phyloP scores from a whole-genome alignment of 2,329 filamentous ascomycete species.

The Tolypocladium cylindrosporum region DNA sequence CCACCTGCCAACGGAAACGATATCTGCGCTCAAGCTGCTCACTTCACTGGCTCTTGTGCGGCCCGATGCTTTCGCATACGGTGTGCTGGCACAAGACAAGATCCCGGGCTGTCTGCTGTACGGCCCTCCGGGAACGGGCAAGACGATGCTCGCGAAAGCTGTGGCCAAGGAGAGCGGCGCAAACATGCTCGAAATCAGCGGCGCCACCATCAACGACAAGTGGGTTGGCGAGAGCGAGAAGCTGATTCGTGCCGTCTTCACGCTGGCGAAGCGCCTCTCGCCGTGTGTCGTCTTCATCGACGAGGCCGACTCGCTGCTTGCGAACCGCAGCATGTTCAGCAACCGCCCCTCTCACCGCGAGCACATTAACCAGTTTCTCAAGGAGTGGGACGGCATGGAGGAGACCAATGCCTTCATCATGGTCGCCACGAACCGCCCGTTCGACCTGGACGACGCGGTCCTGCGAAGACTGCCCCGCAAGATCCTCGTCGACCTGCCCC shows the following conservation, averaged over 20 bases:
- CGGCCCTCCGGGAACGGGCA: conserved; percentile 74
- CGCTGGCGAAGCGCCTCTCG: conserved; percentile 78
- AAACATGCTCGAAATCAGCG: conserved; percentile 77
- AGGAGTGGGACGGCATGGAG: conserved; percentile 89
- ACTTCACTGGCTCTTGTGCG: conserved; percentile 79
- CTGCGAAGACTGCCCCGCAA: conserved; percentile 65
- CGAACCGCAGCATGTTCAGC: conserved; percentile 56
- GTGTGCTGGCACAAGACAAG: conserved; percentile 81
- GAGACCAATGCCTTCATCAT: conserved; percentile 88
- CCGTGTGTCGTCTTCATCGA: conserved; percentile 96
- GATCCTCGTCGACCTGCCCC: conserved; percentile 63
- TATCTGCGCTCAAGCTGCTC: conserved; percentile 78
- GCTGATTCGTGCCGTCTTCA: conserved; percentile 87
- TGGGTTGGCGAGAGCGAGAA: conserved; percentile 95
- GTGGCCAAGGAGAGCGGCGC: conserved; percentile 59
- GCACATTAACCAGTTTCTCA: conserved; percentile 91
- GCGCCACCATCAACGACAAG: conserved; percentile 89
- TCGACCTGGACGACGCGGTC: conserved; percentile 85
- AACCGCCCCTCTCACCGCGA: conserved; percentile 69
- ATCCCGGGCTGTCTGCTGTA: conserved; percentile 86
- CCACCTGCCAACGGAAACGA: conserved; percentile 70
- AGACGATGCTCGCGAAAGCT: conserved; percentile 60
- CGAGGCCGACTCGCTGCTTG: conserved; percentile 88
- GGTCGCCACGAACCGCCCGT: conserved; percentile 93
- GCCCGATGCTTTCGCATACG: conserved; percentile 93